Evolutionary conservation across 768 basidiomycete species (phyloP).

Genomic region (Plicaturopsis crispa): DNA sequence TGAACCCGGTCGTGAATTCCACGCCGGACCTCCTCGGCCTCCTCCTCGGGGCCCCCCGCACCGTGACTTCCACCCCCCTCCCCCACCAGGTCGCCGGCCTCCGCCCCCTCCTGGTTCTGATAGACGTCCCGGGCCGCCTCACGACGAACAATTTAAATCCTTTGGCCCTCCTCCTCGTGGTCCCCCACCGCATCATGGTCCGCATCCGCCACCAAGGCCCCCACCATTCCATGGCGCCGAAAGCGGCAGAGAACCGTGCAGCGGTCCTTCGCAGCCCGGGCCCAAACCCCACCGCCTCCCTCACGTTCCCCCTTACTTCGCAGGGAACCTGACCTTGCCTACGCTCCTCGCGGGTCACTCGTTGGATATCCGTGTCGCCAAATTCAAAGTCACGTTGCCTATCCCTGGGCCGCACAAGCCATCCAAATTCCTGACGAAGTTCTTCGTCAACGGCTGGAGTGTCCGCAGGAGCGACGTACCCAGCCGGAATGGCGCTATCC

Average conservation of each 20-base stretch:
- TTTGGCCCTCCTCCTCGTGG: background rate
- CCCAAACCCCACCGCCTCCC: slow-evolving; percentile 4
- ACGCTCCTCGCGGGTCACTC: slow-evolving; percentile 36
- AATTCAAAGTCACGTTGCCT: slow-evolving; percentile 32
- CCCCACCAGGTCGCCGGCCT: too few species aligned
- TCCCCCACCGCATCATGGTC: slow-evolving; percentile 1
- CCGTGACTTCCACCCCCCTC: slow-evolving; percentile 1
- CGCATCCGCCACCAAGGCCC: slow-evolving; percentile 4
- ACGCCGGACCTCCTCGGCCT: background rate
- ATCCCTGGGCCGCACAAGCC: slow-evolving; percentile 26
- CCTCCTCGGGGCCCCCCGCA: background rate
- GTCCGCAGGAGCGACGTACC: slow-evolving; percentile 39
- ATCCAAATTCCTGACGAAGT: slow-evolving; percentile 23
- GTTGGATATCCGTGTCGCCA: slow-evolving; percentile 39
- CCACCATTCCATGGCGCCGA: background rate
- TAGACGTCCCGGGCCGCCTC: too few species aligned
- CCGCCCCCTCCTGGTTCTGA: too few species aligned
- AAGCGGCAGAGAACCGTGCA: background rate
- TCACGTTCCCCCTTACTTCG: slow-evolving; percentile 19
- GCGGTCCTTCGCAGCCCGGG: background rate
- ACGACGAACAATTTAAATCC: too few species aligned
- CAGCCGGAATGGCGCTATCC: slow-evolving; percentile 50
- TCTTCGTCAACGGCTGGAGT: slow-evolving; percentile 30
- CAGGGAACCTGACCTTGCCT: slow-evolving; percentile 27
- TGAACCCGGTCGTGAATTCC: too few species aligned